A percentile compares a stretch with the other conserved stretches of the same genome.
These are phyloP conservation scores for Guillardia theta DNA, from an alignment of 78 protist genomes.

Conservation along the genomic window DNA sequence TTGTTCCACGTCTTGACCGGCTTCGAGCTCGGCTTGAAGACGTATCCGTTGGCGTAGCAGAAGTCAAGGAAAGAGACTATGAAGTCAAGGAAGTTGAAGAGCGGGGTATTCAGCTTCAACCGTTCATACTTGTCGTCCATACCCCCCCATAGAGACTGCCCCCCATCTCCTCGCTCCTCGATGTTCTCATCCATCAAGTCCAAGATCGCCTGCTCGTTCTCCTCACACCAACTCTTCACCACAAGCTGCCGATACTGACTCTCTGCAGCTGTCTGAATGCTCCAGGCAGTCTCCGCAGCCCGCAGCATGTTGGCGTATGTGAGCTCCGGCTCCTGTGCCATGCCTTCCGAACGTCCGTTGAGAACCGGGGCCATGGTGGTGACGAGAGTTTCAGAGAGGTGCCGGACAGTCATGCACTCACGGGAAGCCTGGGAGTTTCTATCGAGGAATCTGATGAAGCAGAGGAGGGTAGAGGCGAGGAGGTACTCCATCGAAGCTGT, in stretches of 20 bases:
- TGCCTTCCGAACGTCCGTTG: not conserved
- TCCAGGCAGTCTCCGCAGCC: not conserved
- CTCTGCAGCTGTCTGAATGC: not conserved
- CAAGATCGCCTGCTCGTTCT: not conserved
- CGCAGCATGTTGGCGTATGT: not conserved
- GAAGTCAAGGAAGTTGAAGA: slow-evolving; percentile 27
- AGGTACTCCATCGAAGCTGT: not conserved
- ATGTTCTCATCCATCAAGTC: not conserved
- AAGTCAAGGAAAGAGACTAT: not conserved
- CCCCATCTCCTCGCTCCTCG: not conserved
- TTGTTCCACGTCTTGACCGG: not conserved
- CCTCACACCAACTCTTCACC: not conserved
- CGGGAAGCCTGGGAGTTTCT: not conserved
- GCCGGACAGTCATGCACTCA: not conserved
- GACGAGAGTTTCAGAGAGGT: not conserved
- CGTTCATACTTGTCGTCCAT: not conserved
- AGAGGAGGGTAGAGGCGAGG: not conserved
- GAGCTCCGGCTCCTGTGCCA: not conserved
- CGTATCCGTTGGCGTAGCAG: not conserved
- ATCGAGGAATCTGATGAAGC: not conserved
- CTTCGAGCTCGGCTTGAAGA: not conserved
- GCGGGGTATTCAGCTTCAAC: not conserved
- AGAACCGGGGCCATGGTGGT: not conserved
- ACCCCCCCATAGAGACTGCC: not conserved
- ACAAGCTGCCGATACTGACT: not conserved